Percentiles rank a stretch among this genome's conserved stretches.
These are phyloP conservation scores for Ottelia alismoides DNA, from an alignment of 106 monocot species.

Conservation along the genomic window DNA sequence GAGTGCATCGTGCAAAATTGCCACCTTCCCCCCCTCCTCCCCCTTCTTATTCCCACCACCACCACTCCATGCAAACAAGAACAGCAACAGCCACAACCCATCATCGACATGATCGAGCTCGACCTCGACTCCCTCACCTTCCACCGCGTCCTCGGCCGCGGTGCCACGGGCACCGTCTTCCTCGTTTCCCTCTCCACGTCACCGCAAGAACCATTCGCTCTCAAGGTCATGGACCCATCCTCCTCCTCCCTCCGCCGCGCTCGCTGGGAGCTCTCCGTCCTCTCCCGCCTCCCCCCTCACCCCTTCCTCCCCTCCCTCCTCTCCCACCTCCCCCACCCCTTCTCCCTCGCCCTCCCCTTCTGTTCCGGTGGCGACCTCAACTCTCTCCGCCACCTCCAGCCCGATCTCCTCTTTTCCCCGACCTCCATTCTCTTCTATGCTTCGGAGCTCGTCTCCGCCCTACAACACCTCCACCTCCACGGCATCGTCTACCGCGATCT, in stretches of 20 bases:
- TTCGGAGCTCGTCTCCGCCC: no score
- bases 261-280: constrained; percentile 62
- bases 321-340: constrained; percentile 17
- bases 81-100: neutral
- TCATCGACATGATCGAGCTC: neutral
- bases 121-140: constrained; percentile 45
- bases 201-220: constrained; percentile 25
- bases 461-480: no score
- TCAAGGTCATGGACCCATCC: constrained; percentile 41
- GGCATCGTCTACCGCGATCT: no score
- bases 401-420: constrained; percentile 56
- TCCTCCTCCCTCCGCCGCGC: constrained; percentile 42
- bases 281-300: constrained; percentile 32
- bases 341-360: constrained; percentile 75
- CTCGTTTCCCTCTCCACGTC: constrained; percentile 22
- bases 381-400: constrained; percentile 48
- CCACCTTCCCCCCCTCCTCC: no score
- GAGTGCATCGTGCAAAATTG: no score
- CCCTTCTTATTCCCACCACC: neutral
- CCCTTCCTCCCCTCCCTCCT: constrained; percentile 44
- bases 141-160: constrained; percentile 61
- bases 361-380: constrained; percentile 82
- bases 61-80: neutral
- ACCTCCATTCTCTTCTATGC: constrained; percentile 74
- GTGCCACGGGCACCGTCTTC: constrained; percentile 93